Evolutionary conservation across 2,329 filamentous ascomycete genomes (phyloP).

Genomic region (Penicillium frequentans): DNA sequence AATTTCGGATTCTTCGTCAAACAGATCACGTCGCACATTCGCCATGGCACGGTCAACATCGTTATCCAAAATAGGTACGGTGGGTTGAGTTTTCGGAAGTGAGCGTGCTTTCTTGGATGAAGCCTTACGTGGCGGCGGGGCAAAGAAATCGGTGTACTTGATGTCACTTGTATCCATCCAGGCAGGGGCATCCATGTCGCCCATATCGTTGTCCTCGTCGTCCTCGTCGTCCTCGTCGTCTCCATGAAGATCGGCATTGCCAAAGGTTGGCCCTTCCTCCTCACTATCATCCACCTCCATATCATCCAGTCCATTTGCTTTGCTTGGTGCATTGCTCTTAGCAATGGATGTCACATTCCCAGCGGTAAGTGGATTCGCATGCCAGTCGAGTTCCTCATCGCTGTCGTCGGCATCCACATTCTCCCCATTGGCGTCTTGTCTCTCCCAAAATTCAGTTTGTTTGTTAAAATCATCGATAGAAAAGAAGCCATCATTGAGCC

Average conservation of each 20-base stretch:
- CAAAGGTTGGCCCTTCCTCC: slow-evolving; percentile 81
- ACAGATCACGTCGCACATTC: slow-evolving; percentile 84
- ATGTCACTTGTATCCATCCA: slow-evolving; percentile 80
- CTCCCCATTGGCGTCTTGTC: slow-evolving; percentile 76
- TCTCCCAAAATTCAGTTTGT: slow-evolving; percentile 84
- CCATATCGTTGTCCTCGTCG: slow-evolving; percentile 52
- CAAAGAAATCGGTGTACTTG: slow-evolving; percentile 92
- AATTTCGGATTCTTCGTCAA: slow-evolving; percentile 65
- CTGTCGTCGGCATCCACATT: slow-evolving; percentile 71
- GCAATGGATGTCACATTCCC: slow-evolving; percentile 11
- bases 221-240: slow-evolving; percentile 64
- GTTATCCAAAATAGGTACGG: slow-evolving; percentile 53
- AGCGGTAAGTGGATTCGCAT: slow-evolving; percentile 67
- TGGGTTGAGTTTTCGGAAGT: slow-evolving; percentile 54
- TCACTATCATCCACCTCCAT: slow-evolving; percentile 55
- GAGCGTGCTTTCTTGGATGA: slow-evolving; percentile 55
- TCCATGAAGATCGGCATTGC: slow-evolving; percentile 71
- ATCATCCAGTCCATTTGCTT: slow-evolving; percentile 49
- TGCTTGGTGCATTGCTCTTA: slow-evolving; percentile 13
- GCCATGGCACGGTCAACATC: slow-evolving; percentile 82
- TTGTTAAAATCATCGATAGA: slow-evolving; percentile 97
- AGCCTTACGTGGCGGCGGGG: slow-evolving; percentile 73
- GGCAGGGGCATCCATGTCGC: slow-evolving; percentile 59
- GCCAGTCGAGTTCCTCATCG: slow-evolving; percentile 91
- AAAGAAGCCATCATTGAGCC: slow-evolving; percentile 96